These are phyloP conservation scores for Pseudovirgaria hyperparasitica DNA, from an alignment of 2,329 filamentous ascomycete species.

Conservation along the genomic window DNA sequence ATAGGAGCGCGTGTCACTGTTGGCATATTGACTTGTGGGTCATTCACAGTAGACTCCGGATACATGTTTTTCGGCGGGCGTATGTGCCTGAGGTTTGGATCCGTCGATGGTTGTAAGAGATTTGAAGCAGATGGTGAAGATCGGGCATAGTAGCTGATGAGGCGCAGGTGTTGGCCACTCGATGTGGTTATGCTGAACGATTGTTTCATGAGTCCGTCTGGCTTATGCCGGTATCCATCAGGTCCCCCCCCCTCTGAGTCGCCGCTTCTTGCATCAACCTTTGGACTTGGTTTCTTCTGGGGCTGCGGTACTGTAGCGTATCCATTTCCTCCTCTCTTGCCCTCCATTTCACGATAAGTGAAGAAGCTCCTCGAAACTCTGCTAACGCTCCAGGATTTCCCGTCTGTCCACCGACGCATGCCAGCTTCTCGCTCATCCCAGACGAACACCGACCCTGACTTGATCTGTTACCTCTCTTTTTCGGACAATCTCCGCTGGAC, in stretches of 20 bases:
- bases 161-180: constrained; percentile 70
- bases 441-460: constrained; percentile 86
- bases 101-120: constrained; percentile 64
- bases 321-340: constrained; percentile 70
- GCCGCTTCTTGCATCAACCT: constrained; percentile 67
- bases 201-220: constrained; percentile 95
- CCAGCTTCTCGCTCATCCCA: constrained; percentile 97
- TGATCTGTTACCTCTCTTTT: constrained; percentile 84
- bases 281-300: constrained; percentile 23
- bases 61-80: constrained; percentile 82
- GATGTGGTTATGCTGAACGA: constrained; percentile 96
- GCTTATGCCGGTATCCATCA: constrained; percentile 38
- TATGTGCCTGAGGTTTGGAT: constrained; percentile 64
- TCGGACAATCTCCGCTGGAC: constrained; percentile 83
- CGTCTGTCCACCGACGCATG: constrained; percentile 92
- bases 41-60: constrained; percentile 79
- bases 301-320: constrained; percentile 45
- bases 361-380: constrained; percentile 94
- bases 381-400: constrained; percentile 95
- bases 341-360: constrained; percentile 97
- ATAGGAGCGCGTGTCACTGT: constrained; percentile 60
- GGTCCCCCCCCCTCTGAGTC: constrained; percentile 64
- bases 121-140: constrained; percentile 57
- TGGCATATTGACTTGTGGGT: constrained; percentile 66
- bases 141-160: constrained; percentile 86